phyloP scores from a whole-genome alignment of 2,329 filamentous ascomycete species.

The Fusarium xylarioides region DNA sequence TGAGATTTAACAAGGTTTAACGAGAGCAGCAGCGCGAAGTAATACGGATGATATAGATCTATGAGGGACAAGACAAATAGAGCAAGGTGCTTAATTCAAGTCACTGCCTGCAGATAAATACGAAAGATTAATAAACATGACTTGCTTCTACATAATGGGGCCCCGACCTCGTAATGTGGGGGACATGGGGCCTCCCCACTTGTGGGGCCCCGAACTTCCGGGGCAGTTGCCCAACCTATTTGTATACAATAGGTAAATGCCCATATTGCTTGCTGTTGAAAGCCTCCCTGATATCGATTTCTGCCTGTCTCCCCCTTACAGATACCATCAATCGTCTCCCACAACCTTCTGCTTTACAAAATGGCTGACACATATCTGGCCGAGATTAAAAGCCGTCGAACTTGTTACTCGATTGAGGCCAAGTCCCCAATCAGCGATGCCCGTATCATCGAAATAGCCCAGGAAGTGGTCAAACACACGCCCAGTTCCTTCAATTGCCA shows the following conservation, averaged over 20 bases:
- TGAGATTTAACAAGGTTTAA: background rate
- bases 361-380: conserved; percentile 7
- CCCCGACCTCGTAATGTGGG: background rate
- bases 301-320: too few species aligned
- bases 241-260: background rate
- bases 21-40: too few species aligned
- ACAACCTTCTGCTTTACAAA: background rate
- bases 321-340: background rate
- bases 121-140: background rate
- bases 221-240: background rate
- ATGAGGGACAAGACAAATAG: background rate
- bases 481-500: conserved; percentile 24
- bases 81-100: background rate
- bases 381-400: conserved; percentile 10
- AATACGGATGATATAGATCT: too few species aligned
- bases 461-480: conserved; percentile 10
- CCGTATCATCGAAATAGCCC: conserved; percentile 10
- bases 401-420: conserved; percentile 11
- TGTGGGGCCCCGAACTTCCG: background rate
- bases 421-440: conserved; percentile 6
- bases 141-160: background rate
- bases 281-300: too few species aligned
- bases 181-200: background rate
- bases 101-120: background rate
- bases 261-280: background rate